Evolutionary conservation across 2,329 filamentous ascomycete species (phyloP), one percentile per base, ranked within the genome.

Genomic region (Penicillium corylophilum): DNA sequence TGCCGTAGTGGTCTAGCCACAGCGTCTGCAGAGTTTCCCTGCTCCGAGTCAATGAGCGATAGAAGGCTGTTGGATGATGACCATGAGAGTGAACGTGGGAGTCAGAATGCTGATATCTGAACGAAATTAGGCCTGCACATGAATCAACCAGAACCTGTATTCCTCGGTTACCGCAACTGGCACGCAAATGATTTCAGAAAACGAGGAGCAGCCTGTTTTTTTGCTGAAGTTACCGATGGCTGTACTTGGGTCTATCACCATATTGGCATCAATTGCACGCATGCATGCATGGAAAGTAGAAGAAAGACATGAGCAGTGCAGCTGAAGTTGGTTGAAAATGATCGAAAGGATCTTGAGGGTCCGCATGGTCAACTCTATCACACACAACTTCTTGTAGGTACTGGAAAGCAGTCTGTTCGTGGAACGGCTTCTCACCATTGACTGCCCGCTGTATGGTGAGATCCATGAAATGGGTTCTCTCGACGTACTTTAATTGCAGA

Each of bases 71-170:
- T 1, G 65, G 66, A 28, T 57, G 61, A 47, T 63, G 68, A 4
- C 63, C 65, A 36, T 62, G 57, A 0, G 64, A 57, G 2, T 57
- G 52, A 6, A 65, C 36, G n/a, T 65, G 62, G 2, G 57, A 56
- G 41, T 69, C 65, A 1, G 64, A 66, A 49, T 69, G 66, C 38
- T 69, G 66, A 24, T 69, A 67, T 44, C 67, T 68, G 50, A 69
- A 67, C 1, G 63, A 64, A 4, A 51, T 56, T 15, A 69, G 46
- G 1, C 56, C 50, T 7, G 59, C 42, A 48, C 66, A 68, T 3
- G 57, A 57, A 2, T 53, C 41, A 9, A 68, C 46, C 20, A 68
- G 26, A 1, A 33, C 46, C 15, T 57, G 48, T 59, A 69, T 65
- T 9, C 66, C 65, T 3, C 56, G 45, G 2, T 58, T 55, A 2